Conservation (phyloP, 495 filamentous ascomycete genomes). For the Lichenothelia convexa region DNA sequence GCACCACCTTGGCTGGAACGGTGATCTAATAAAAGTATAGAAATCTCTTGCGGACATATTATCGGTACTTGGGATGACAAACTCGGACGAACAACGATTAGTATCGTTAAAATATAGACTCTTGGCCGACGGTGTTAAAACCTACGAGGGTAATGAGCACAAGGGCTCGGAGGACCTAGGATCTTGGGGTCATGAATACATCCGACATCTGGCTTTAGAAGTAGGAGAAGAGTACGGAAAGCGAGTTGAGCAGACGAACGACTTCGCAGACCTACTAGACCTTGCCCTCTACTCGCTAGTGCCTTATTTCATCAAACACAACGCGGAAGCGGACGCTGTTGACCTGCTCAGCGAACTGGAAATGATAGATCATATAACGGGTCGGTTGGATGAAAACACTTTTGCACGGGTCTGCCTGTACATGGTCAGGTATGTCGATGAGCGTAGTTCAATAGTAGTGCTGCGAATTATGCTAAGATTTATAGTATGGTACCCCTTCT, state of each 20-base stretch:
- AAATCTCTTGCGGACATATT: constrained; percentile 83
- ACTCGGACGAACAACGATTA: constrained; percentile 85
- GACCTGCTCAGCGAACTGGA: constrained; percentile 93
- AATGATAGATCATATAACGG: constrained; percentile 81
- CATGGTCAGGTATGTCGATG: constrained; percentile 73
- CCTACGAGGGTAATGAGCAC: too few relatives aligned
- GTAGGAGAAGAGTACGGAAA: constrained; percentile 85
- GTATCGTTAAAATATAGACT: constrained; percentile 93
- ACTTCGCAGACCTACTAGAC: constrained; percentile 55
- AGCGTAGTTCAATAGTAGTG: neutral
- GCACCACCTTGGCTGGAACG: neutral
- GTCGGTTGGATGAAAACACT: constrained; percentile 83
- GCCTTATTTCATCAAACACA: constrained; percentile 89
- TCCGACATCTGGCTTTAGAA: constrained; percentile 86
- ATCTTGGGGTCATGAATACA: constrained; percentile 98
- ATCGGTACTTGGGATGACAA: constrained; percentile 97
- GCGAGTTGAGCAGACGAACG: constrained; percentile 48
- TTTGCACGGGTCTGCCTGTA: constrained; percentile 88
- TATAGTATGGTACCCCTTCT: constrained; percentile 82
- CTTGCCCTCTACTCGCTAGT: constrained; percentile 71
- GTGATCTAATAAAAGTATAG: constrained; percentile 16
- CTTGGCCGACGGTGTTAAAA: constrained; percentile 64
- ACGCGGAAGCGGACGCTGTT: constrained; percentile 94
- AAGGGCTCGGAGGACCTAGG: constrained; percentile 84
- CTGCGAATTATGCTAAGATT: neutral